Base-by-base conservation (phyloP, 176 grass and related monocot species). In the Ananas comosus region DNA sequence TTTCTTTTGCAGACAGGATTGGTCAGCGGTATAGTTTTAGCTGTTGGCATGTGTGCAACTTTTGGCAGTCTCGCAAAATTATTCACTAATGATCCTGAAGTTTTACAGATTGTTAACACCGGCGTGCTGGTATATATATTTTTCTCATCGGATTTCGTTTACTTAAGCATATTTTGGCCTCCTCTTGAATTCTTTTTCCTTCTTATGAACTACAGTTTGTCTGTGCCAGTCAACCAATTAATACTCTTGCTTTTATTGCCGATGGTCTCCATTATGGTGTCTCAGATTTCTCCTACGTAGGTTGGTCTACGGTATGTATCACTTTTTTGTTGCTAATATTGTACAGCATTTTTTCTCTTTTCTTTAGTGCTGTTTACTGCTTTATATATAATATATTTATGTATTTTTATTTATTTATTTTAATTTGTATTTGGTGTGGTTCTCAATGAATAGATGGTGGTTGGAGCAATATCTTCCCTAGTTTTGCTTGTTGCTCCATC, bases 271-370 rank as follows among this genome's bases (percentile, higher is more conserved):
- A 90, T 69, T 97, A 97, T 63, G 89, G 93, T 48, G 77, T 83
- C 68, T 97, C 89, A 81, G 93, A 97, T 92, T 97, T 97, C 79
- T 75, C 88, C 52, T 97, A 97, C 50, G 82, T 81, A 51, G 93
- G 81, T 77, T 52, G 80, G 67, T 86, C 86, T 70, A 97, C 88
- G 78, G 92, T 96, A 92, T 76, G 50, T 51, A 23, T 71, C 51
- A 72, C 22, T 58, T 70, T 49, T n/a, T 50, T 17, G n/a, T 50
- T 50, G 19, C 3, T 63, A 47, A 25, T 65, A 14, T 42, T 42
- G 33, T 42, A 8, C 33, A 42, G 5, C 33, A 42, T 7, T 42
- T 42, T 42, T 42, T 7, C 6, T 42, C 0, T 42, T 42, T 42
- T 42, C 5, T 7, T 42, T 42, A 42, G 33, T n/a, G 51, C 59